Percentiles rank a stretch among this genome's conserved stretches.
Conservation (phyloP, 768 basidiomycete genomes). For the Naganishia vaughanmartiniae region DNA sequence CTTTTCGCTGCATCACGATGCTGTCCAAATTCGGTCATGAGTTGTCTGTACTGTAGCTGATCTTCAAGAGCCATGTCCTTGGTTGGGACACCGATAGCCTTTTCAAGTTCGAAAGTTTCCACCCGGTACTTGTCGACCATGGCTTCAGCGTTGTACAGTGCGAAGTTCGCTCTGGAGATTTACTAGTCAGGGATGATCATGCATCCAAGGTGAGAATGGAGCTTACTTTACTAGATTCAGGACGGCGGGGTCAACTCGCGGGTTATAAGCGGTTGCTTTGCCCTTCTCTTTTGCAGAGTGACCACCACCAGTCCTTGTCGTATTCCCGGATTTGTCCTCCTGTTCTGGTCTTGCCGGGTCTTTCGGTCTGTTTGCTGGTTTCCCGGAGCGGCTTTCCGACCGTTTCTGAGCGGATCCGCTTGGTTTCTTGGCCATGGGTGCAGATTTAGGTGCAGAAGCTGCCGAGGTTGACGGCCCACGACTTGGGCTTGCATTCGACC, state of each 20-base stretch:
- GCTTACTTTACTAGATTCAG: constrained; percentile 18
- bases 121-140: constrained; percentile 15
- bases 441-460: background rate
- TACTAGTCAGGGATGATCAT: background rate
- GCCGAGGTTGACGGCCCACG: background rate
- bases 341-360: background rate
- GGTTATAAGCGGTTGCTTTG: background rate
- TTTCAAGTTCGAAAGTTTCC: constrained; percentile 3
- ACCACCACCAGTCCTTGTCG: constrained; percentile 8
- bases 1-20: constrained; percentile 9
- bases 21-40: constrained; percentile 13
- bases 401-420: background rate
- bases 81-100: background rate
- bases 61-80: background rate
- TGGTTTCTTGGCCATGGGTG: background rate
- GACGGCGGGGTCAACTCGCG: constrained; percentile 21
- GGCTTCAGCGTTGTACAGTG: constrained; percentile 21
- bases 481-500: background rate
- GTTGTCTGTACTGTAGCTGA: background rate
- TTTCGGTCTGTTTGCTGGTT: background rate
- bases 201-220: background rate
- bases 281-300: constrained; percentile 20
- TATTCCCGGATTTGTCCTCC: background rate
- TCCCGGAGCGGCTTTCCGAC: background rate
- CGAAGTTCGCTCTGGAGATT: constrained; percentile 6